A percentile compares a stretch with the other conserved stretches of the same genome.
Conservation (phyloP, 257 asterid species). For the Haberlea rhodopensis region DNA sequence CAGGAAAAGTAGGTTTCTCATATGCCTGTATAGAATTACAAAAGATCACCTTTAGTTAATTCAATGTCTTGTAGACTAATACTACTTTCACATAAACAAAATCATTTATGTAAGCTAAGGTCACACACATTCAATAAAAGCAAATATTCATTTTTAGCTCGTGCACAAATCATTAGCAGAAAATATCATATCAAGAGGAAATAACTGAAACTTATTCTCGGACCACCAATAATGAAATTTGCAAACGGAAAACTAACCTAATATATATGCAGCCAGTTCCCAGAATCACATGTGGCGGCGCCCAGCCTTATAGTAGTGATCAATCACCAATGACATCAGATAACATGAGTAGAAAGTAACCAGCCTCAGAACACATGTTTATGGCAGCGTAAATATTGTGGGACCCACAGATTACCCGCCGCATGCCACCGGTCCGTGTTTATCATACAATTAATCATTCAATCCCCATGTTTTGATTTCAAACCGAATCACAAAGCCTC, state of each 20-base stretch:
- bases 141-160: too few relatives aligned
- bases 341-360: slow-evolving; percentile 88
- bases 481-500: background rate
- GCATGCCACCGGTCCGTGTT: slow-evolving; percentile 99
- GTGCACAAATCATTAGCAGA: too few relatives aligned
- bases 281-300: slow-evolving; percentile 96
- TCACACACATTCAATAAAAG: too few relatives aligned
- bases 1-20: too few relatives aligned
- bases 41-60: too few relatives aligned
- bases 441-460: background rate
- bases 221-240: background rate
- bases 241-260: slow-evolving; percentile 41
- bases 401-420: slow-evolving; percentile 91
- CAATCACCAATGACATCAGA: slow-evolving; percentile 88
- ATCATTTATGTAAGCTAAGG: too few relatives aligned
- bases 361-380: slow-evolving; percentile 85
- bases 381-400: slow-evolving; percentile 78
- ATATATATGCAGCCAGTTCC: slow-evolving; percentile 91
- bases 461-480: background rate
- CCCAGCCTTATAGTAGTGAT: slow-evolving; percentile 94
- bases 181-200: too few relatives aligned
- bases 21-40: too few relatives aligned
- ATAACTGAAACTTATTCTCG: too few relatives aligned
- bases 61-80: too few relatives aligned
- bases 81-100: too few relatives aligned